Evolutionary conservation across 2,329 filamentous ascomycete species (phyloP), one percentile per base, ranked within the genome.

Genomic region (Mollisiaceae sp.): DNA sequence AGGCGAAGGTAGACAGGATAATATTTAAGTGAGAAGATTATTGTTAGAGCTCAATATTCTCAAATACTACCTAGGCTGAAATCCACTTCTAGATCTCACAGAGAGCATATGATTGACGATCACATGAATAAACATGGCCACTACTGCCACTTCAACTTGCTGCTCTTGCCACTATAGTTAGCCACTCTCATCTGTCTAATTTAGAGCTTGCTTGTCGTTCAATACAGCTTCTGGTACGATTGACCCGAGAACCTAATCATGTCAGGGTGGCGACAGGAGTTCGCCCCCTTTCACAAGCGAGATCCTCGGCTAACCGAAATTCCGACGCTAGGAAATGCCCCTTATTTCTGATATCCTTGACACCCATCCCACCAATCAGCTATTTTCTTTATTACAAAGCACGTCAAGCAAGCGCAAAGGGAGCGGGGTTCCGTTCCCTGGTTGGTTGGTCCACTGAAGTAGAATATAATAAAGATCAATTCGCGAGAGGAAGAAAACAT

Each of bases 231-330:
- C 27, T 6, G 3, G 3, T 6, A 32, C 27, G 6, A 32, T 32
- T 32, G 27, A 32, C 27, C n/a, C n/a, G n/a, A n/a, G n/a, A n/a
- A n/a, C n/a, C 27, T 32, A 6, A 32, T 32, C 27, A 32, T 6
- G 27, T 32, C 27, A 32, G 27, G 27, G 6, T 32, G 27, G 27
- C 27, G 6, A 32, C 27, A 47, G 18, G 9, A 47, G n/a, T n/a
- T 47, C n/a, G n/a, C 43, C 43, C 43, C 43, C n/a, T n/a, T 47
- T 18, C 43, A 22, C n/a, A 47, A 47, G 43, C 43, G 43, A 47
- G 43, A 12, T 8, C 43, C 43, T 47, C 43, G 43, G 43, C 15
- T 47, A 47, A 18, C 38, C 38, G 38, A 11, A 41, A 41, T 41
- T 41, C 15, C 38, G 38, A 6, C 27, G 38, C 38, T 41, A 11